A percentile compares a stretch with the other conserved stretches of the same genome.
Conservation (phyloP, 2,329 filamentous ascomycete species). For the Fusarium sp. region DNA sequence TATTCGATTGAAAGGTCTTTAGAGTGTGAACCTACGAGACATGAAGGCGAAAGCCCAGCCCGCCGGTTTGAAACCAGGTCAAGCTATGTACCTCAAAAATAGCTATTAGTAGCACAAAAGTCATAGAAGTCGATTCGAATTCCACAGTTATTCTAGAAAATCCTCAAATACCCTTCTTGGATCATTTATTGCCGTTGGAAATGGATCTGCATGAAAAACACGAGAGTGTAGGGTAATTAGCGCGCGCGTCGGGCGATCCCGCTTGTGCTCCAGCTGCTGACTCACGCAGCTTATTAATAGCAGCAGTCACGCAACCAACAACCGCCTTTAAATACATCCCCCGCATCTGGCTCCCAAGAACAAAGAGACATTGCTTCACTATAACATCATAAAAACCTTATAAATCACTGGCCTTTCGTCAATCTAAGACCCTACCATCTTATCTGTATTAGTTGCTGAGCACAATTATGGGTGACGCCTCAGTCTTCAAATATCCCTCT, state of each 20-base stretch:
- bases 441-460: fast-evolving
- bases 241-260: neutral
- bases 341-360: neutral
- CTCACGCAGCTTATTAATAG: neutral
- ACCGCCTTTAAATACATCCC: neutral
- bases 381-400: neutral
- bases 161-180: too few species aligned
- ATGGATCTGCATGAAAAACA: neutral
- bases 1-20: too few species aligned
- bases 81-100: too few species aligned
- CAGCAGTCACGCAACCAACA: neutral
- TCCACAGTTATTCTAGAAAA: too few species aligned
- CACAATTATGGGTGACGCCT: conserved; percentile 27
- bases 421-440: fast-evolving
- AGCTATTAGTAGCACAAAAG: too few species aligned
- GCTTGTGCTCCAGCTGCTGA: neutral
- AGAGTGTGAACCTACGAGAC: too few species aligned
- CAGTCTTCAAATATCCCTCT: conserved; percentile 47
- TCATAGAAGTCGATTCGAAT: too few species aligned
- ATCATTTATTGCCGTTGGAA: too few species aligned
- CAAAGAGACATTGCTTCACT: neutral
- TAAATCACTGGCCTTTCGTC: fast-evolving
- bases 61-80: too few species aligned
- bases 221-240: neutral
- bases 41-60: too few species aligned